Percentiles rank a stretch among this genome's conserved stretches.
Evolutionary conservation across 1,139 yeast species (phyloP).

Genomic region (Sugiyamaella grinbergsii): DNA sequence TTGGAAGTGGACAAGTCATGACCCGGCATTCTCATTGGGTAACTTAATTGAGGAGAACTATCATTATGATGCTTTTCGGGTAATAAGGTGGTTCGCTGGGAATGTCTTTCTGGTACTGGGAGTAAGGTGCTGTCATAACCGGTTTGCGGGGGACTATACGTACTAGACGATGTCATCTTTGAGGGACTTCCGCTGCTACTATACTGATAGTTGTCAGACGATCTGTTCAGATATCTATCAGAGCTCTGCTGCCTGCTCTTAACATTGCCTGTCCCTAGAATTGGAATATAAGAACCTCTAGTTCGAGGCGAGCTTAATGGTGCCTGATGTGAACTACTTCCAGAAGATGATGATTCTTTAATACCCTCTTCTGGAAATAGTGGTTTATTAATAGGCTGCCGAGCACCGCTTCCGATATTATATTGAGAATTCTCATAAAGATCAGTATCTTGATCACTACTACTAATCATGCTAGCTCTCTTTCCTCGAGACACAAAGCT

Average conservation of each 20-base stretch:
- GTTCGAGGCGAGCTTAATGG: slow-evolving; percentile 2
- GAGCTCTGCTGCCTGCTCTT: too few relatives aligned
- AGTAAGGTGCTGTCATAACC: background rate
- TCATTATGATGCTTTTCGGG: background rate
- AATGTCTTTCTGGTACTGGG: slow-evolving; percentile 4
- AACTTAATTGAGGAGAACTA: slow-evolving; percentile 6
- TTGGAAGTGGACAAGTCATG: slow-evolving; percentile 12
- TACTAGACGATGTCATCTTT: slow-evolving; percentile 8
- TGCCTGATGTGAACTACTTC: slow-evolving; percentile 15
- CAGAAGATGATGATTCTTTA: slow-evolving; percentile 17
- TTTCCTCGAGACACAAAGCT: slow-evolving; percentile 3
- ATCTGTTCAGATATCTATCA: slow-evolving; percentile 1
- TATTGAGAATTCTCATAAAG: background rate
- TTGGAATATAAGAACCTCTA: slow-evolving; percentile 18
- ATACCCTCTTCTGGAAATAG: slow-evolving; percentile 1
- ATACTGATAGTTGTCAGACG: slow-evolving; percentile 7
- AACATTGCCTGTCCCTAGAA: slow-evolving; percentile 8
- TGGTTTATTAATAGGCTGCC: slow-evolving; percentile 6
- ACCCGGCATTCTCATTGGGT: slow-evolving; percentile 11
- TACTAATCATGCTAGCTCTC: slow-evolving; percentile 3
- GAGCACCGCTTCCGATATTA: background rate
- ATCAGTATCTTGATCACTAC: background rate
- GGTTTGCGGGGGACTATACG: slow-evolving; percentile 8
- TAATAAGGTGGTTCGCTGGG: background rate
- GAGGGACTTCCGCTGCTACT: slow-evolving; percentile 6